Conservation (phyloP, 306 rosid species). For the Quercus wislizeni region DNA sequence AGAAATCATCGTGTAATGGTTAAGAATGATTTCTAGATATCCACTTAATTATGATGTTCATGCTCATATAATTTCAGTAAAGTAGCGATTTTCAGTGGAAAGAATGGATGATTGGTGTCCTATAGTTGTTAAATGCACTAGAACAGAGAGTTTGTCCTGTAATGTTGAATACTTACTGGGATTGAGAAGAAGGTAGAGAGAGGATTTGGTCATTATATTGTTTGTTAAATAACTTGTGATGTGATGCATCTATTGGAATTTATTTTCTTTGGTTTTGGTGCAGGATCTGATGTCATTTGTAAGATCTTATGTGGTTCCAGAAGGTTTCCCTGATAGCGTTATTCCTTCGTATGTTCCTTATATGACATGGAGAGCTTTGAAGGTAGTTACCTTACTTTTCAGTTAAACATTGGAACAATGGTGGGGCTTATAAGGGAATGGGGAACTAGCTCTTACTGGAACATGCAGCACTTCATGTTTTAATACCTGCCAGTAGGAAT, state of each 20-base stretch:
- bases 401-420: not conserved
- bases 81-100: too few relatives aligned
- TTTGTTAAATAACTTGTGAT: not conserved
- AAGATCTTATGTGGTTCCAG: slow-evolving; percentile 92
- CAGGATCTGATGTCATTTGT: slow-evolving; percentile 77
- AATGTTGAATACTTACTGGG: not conserved
- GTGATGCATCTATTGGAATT: not conserved
- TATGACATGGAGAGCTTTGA: slow-evolving; percentile 96
- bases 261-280: slow-evolving; percentile 4
- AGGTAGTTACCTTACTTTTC: slow-evolving; percentile 40
- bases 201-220: not conserved
- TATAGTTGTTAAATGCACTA: not conserved
- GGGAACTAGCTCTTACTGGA: not conserved
- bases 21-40: too few relatives aligned
- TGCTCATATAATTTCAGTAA: too few relatives aligned
- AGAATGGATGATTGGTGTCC: not conserved
- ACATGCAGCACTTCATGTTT: too few relatives aligned
- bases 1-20: too few relatives aligned
- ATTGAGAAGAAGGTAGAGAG: not conserved
- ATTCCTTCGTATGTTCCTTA: slow-evolving; percentile 90
- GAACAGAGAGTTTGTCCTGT: not conserved
- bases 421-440: not conserved
- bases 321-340: slow-evolving; percentile 90
- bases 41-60: too few relatives aligned
- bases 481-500: not conserved